A percentile compares a stretch with the other conserved stretches of the same genome.
Evolutionary conservation across 257 asterid species (phyloP).

Genomic region (Plantago ovata): DNA sequence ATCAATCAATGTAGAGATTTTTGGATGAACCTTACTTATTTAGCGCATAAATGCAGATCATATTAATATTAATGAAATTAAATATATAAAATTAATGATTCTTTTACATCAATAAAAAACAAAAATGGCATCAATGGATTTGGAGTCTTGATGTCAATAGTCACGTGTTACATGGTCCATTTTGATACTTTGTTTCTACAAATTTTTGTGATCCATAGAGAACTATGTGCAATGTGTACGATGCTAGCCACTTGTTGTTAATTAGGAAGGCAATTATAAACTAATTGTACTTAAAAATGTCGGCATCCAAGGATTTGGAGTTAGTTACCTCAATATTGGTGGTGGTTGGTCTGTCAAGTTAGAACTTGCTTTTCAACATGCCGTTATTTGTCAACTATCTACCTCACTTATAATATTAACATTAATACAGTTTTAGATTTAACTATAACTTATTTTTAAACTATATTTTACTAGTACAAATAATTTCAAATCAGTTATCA

Average conservation of each 20-base stretch:
- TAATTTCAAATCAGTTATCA: too few relatives aligned
- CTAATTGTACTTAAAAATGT: slow-evolving; percentile 19
- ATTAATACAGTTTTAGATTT: too few relatives aligned
- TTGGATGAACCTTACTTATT: too few relatives aligned
- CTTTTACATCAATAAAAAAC: neutral
- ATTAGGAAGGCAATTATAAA: neutral
- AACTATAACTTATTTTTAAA: too few relatives aligned
- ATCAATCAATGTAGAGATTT: too few relatives aligned
- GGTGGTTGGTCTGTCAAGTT: slow-evolving; percentile 26
- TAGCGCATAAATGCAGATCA: too few relatives aligned
- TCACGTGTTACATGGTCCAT: slow-evolving; percentile 28
- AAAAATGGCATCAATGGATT: slow-evolving; percentile 19
- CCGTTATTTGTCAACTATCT: too few relatives aligned
- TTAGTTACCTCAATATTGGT: neutral
- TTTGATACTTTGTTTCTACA: slow-evolving; percentile 5
- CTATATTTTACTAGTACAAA: too few relatives aligned
- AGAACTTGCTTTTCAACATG: neutral
- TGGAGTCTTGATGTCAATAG: slow-evolving; percentile 8
- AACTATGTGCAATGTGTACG: neutral
- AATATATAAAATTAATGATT: too few relatives aligned
- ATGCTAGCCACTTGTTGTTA: neutral
- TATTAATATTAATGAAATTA: too few relatives aligned
- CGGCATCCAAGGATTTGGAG: slow-evolving; percentile 28
- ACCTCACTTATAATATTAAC: too few relatives aligned
- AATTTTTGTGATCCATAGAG: slow-evolving; percentile 34